Evolutionary conservation across 2,329 filamentous ascomycete species (phyloP).

Genomic region (Sphaerulina vaccinii): DNA sequence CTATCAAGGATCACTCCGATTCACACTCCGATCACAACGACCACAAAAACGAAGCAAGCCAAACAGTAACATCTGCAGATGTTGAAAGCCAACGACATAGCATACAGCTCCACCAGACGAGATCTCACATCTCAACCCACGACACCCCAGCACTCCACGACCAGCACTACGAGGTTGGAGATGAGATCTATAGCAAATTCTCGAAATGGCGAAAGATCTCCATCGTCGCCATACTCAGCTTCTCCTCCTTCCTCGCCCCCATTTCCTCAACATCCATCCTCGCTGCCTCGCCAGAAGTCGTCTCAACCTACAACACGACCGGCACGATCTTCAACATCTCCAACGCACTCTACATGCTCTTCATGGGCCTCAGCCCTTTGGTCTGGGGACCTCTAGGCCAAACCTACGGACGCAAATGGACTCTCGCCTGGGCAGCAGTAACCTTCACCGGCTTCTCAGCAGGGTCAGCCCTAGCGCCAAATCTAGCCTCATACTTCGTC

Average conservation of each 20-base stretch:
- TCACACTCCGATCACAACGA: conserved; percentile 1
- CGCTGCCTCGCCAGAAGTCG: conserved; percentile 72
- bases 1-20: conserved; percentile 13
- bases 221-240: conserved; percentile 69
- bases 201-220: conserved; percentile 60
- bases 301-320: conserved; percentile 53
- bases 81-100: conserved; percentile 21
- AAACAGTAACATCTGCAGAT: conserved; percentile 7
- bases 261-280: conserved; percentile 72
- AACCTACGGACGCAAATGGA: conserved; percentile 51
- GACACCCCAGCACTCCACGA: conserved; percentile 30
- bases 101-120: conserved; percentile 32
- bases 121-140: conserved; percentile 35
- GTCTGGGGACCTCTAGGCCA: conserved; percentile 69
- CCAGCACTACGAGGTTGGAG: conserved; percentile 45
- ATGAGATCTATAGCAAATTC: conserved; percentile 64
- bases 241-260: conserved; percentile 73
- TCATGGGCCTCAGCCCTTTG: conserved; percentile 69
- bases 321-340: conserved; percentile 69
- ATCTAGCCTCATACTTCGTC: conserved; percentile 68
- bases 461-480: conserved; percentile 69
- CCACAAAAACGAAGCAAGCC: conserved; percentile 10
- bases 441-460: conserved; percentile 69
- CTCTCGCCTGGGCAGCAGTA: conserved; percentile 55
- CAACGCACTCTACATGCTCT: conserved; percentile 72